Evolutionary conservation across 495 filamentous ascomycete genomes (phyloP), one percentile per base, ranked within the genome.

Genomic region (Hyaloscypha variabilis): DNA sequence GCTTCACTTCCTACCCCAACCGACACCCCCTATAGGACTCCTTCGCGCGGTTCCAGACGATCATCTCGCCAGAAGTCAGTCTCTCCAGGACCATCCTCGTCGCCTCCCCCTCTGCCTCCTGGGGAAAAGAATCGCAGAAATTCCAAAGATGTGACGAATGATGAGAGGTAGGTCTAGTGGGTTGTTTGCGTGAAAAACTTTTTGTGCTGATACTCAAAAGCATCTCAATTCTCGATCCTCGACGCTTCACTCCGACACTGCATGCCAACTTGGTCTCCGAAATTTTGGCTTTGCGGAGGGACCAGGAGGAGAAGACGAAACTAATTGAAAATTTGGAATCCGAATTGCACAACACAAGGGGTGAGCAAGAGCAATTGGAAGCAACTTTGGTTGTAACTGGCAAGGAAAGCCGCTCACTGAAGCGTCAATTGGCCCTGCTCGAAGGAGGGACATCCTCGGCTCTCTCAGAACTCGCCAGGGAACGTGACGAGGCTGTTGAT

Each of bases 241-340:
- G 93, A 58, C 84, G 94, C 23, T 97, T 99, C 70, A 98, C 95
- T 6, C 95, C 95, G 4, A 97, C 93, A 2, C 82, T 98, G 23
- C 96, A 97, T 77, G 95, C 95, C 17, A 97, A 91, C 53, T 82
- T 99, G 8, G 94, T 99, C 6, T 92, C 94, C 0, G 94, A 99
- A 74, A 99, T 99, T 65, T 83, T 98, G 26, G 86, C 87, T 1
- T 76, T 99, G 52, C 87, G 93, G 4, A 83, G 95, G 52, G 96
- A 98, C 64, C 84, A 97, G 60, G 95, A 98, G 73, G 90, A 87
- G 50, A 97, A 96, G 74, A 82, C 88, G 23, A 91, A 88, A 66
- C 82, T 91, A 31, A 93, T 99, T 50, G 92, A 96, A 74, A 83
- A 83, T 34, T 79, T 99, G 34, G 96, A 99, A 78, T 78, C 82